Conservation (phyloP, 371 early-diverging fungal genomes). For the Massospora cicadina region DNA sequence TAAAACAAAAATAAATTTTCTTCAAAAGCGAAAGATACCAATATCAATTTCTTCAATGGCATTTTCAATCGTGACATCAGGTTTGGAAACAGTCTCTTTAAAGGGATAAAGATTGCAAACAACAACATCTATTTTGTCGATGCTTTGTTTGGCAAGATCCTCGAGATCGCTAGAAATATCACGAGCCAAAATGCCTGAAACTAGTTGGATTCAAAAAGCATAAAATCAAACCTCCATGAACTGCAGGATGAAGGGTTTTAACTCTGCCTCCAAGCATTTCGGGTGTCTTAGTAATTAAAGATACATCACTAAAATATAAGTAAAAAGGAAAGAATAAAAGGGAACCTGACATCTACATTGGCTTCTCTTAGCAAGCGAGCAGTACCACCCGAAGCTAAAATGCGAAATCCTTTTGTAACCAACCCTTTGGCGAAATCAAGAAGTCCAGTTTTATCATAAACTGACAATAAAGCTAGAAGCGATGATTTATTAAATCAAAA, state of each 20-base stretch:
- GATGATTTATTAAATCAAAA: conserved; percentile 1
- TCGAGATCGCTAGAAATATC: conserved; percentile 65
- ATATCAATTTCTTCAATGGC: conserved; percentile 97
- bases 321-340: neutral
- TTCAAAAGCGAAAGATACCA: conserved; percentile 27
- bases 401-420: conserved; percentile 46
- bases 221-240: conserved; percentile 73
- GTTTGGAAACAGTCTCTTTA: conserved; percentile 78
- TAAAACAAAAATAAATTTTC: neutral
- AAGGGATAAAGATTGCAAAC: conserved; percentile 97
- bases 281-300: conserved; percentile 90
- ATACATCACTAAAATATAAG: conserved; percentile 58
- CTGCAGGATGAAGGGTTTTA: conserved; percentile 95
- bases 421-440: conserved; percentile 76
- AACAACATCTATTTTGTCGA: conserved; percentile 82
- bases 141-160: conserved; percentile 74
- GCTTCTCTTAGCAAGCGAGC: conserved; percentile 74
- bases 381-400: conserved; percentile 93
- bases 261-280: conserved; percentile 98
- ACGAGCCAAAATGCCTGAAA: conserved; percentile 71
- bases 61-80: conserved; percentile 73
- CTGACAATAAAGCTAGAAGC: conserved; percentile 71
- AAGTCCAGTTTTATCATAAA: conserved; percentile 91
- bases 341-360: conserved; percentile 72
- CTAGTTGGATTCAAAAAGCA: neutral